Conservation (phyloP, 768 basidiomycete genomes). For the Royoungia palumana region DNA sequence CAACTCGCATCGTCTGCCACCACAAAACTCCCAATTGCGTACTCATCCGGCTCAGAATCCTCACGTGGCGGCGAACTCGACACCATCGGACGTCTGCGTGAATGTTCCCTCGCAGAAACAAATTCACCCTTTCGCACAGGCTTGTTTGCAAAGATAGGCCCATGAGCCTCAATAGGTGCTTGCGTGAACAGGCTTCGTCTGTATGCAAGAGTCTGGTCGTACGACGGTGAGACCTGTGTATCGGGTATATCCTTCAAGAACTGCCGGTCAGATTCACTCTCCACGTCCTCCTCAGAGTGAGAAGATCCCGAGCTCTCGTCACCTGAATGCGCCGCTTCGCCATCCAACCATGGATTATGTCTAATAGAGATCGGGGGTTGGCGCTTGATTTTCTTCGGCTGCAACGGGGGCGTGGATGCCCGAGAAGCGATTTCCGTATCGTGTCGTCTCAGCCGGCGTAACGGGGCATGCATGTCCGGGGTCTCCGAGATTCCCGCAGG, state of each 20-base stretch:
- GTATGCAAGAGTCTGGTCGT: constrained; percentile 71
- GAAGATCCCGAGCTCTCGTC: constrained; percentile 72
- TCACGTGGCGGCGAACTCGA: constrained; percentile 63
- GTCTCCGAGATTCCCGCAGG: constrained; percentile 16
- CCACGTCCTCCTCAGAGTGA: constrained; percentile 47
- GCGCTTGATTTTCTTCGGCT: constrained; percentile 18
- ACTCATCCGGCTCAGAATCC: constrained; percentile 56
- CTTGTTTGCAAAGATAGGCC: constrained; percentile 53
- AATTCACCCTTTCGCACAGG: constrained; percentile 48
- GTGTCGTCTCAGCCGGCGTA: constrained; percentile 27
- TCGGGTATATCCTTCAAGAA: constrained; percentile 63
- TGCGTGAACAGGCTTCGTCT: constrained; percentile 74
- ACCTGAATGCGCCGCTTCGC: constrained; percentile 75
- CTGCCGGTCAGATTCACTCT: constrained; percentile 62
- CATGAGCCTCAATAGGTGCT: constrained; percentile 34
- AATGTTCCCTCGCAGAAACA: constrained; percentile 30
- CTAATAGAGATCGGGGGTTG: constrained; percentile 34
- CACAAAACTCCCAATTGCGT: constrained; percentile 74
- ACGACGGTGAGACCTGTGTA: constrained; percentile 68
- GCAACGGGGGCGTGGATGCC: constrained; percentile 20
- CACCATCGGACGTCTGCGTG: constrained; percentile 29
- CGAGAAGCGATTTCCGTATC: constrained; percentile 25
- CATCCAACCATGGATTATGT: constrained; percentile 53
- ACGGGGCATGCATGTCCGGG: constrained; percentile 31
- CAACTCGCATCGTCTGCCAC: constrained; percentile 77